Base-by-base conservation (phyloP, 441 rosid genomes). In the Cnidoscolus chayamansa region DNA sequence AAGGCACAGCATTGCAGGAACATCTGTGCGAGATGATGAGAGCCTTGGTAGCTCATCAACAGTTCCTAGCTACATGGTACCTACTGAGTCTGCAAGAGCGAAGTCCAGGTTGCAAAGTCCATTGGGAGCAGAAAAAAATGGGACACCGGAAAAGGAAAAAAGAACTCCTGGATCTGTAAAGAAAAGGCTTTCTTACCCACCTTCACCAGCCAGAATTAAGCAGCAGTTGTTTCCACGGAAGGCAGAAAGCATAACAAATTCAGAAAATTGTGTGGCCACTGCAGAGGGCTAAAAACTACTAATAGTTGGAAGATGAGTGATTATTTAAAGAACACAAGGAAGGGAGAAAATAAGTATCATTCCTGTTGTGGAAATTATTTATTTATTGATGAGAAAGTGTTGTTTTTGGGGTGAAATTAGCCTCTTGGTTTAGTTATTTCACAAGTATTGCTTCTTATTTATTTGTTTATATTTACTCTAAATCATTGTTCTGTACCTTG, bases 61-160 rank as follows among this genome's bases (percentile, higher is more conserved):
- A 51, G 74, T 89, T 76, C 96, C 88, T 6, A 86, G 94, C 73
- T 92, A 90, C 79, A 88, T 92, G 94, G 88, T 85, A 3, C 84
- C 91, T 16, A 92, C 99, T 4, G 75, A 87, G 76, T 89, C 98
- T 0, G 85, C 97, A 11, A 89, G 84, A 75, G 93, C 98, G 1
- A 92, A 88, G 88, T 88, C 93, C 49, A 85, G 90, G 7, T 72
- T 80, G 68, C 87, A 87, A 50, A 88, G 91, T 64, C 91, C 94
- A 9, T 11, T 82, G 69, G 83, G 85, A 31, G 64, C 60, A 0
- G 93, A 83, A 45, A 86, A 81, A 76, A 81, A 77, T 55, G 76
- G 78, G 25, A 58, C 78, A 1, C 78, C 84, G 13, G 81, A 76
- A 12, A 81, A 83, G 32, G 86, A 83, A 53, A 86, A 80, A 73